Base-by-base conservation (phyloP, 2,329 filamentous ascomycete species). In the Fusarium illudens region DNA sequence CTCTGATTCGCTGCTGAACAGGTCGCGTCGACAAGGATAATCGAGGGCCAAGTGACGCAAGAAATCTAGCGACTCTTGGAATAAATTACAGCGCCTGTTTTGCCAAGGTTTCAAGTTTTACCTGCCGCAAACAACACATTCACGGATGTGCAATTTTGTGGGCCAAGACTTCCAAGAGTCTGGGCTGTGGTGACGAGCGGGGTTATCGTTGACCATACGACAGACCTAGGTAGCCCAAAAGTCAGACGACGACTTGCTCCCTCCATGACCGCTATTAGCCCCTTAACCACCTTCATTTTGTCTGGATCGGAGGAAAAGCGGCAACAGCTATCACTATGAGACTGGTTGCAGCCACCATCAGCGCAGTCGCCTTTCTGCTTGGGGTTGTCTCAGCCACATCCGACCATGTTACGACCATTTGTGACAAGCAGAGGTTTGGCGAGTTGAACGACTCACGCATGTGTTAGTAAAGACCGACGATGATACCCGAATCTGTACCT, bases 371-470 rank as follows among this genome's bases (percentile, higher is more conserved):
- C 7, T 5, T 53, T 11, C 5, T 22, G 2, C 13, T 39, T 8
- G 13, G 13, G 12, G 6, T 12, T 0, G 36, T 6, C 7, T 17
- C 1, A 3, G 58, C 54, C 4, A 33, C 46, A 34, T 49, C 62
- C 27, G 51, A 58, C 3, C 36, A 39, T 4, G 25, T 51, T 0
- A 29, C n/a, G 17, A 67, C 42, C 2, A 27, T 69, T 2, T 69
- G 66, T 7, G 52, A 29, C 0, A 69, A 60, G 10, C 15, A 68
- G n/a, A 55, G 66, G 7, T 55, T 60, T 10, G 66, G 67, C 10
- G 37, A 62, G 32, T n/a, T 70, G 10, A 60, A 57, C 6, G 67
- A 70, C 33, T 65, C 67, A 7, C 64, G 65, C 0, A 70, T 65
- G 36, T 70, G 67, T 65, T 20, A 9, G 67, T 37, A 34, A 29